Evolutionary conservation across 1,139 yeast species (phyloP).

Genomic region (Magnusiomyces sp.): DNA sequence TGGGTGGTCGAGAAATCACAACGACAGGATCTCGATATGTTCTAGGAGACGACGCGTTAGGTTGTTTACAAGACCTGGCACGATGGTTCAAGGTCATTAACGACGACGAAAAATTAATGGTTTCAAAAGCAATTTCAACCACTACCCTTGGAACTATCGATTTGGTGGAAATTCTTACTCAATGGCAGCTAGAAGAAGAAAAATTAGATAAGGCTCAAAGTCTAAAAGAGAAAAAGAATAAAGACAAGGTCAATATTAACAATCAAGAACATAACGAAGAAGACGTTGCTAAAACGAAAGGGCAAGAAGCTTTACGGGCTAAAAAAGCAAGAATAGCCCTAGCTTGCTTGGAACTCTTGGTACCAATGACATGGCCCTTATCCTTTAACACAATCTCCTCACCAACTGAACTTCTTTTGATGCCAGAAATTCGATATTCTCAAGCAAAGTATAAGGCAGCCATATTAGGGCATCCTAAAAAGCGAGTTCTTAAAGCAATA

Average conservation of each 20-base stretch:
- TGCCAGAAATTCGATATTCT: conserved; percentile 52
- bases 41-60: conserved; percentile 85
- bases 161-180: conserved; percentile 62
- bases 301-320: conserved; percentile 14
- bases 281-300: conserved; percentile 3
- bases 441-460: conserved; percentile 67
- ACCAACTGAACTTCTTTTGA: conserved; percentile 46
- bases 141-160: conserved; percentile 68
- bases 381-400: conserved; percentile 46
- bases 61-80: conserved; percentile 79
- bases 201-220: conserved; percentile 17
- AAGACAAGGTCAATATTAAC: conserved; percentile 11
- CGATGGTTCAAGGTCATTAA: conserved; percentile 61
- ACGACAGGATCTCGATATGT: conserved; percentile 50
- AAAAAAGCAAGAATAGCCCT: conserved; percentile 53
- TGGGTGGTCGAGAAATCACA: conserved; percentile 71
- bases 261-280: background rate
- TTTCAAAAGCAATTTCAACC: conserved; percentile 82
- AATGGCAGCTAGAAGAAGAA: conserved; percentile 45
- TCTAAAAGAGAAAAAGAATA: conserved; percentile 21
- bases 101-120: conserved; percentile 74
- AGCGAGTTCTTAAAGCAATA: conserved; percentile 59
- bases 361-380: conserved; percentile 81
- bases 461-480: conserved; percentile 49
- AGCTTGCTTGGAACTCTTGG: conserved; percentile 69